Evolutionary conservation across 2,329 filamentous ascomycete species (phyloP), one percentile per base, ranked within the genome.

Genomic region (Xenosphaeropsis pyriputrescens): DNA sequence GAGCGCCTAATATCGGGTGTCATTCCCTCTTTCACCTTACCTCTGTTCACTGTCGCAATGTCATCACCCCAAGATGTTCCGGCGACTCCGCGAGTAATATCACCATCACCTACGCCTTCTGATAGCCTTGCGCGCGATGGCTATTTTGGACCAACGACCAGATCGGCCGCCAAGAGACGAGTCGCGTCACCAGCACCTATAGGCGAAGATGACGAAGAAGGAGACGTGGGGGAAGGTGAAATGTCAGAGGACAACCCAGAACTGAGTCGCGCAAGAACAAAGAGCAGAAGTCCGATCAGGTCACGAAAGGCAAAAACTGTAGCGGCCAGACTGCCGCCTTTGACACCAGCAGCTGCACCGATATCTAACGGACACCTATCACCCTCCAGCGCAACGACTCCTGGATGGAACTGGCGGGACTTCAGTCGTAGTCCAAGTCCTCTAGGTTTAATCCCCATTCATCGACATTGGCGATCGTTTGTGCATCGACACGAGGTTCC

Each of bases 401-500:
- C 60, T 35, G 76, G 79, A 44, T 83, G 81, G 64, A 83, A 71
- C 57, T 93, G 85, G 84, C 75, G 83, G 43, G 84, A 89, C 54
- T 73, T 95, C 56, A 94, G 85, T 51, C 75, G 91, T 45, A 93
- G 85, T 49, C 91, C 91, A 2, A 93, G 85, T 50, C 91, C 91
- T 8, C 70, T 96, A 4, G 91, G 91, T 7, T 68, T 96, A 35
- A 98, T 98, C 43, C 91, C 91, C 2, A 89, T 98, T 50, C 91
- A 98, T 58, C 71, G 84, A 43, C 81, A 91, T 55, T 98, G 91
- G 73, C 75, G 85, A 49, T 81, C 72, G 18, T 86, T 98, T 54
- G 84, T 94, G 45, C 91, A 98, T 68, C 86, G 85, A 51, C 89
- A 98, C 60, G 91, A 98, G 62, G 88, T 98, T 38, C 91, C 91